Percentiles rank a stretch among this genome's conserved stretches.
Conservation (phyloP, 805 yeast species). For the Ogataea methanolica region DNA sequence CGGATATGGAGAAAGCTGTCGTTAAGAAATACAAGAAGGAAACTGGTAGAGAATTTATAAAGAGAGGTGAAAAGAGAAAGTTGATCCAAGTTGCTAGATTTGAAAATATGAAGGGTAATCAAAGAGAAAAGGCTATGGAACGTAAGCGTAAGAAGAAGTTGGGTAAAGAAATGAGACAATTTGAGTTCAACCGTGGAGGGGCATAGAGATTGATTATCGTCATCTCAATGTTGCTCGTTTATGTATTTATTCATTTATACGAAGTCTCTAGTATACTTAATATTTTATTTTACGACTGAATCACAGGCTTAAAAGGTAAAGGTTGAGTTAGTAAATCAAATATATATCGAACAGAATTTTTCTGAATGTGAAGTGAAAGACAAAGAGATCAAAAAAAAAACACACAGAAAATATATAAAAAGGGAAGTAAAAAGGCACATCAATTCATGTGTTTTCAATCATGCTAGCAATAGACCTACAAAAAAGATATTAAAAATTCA, state of each 20-base stretch:
- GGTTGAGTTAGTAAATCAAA: no score
- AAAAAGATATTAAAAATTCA: no score
- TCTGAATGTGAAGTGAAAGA: no score
- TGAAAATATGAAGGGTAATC: conserved; percentile 64
- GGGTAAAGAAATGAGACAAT: conserved; percentile 68
- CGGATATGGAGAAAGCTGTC: conserved; percentile 70
- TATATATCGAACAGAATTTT: no score
- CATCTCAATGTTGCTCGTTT: neutral
- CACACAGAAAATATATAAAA: no score
- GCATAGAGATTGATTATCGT: neutral
- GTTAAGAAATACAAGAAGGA: conserved; percentile 53
- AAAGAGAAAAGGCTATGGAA: conserved; percentile 78
- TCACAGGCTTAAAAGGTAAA: no score
- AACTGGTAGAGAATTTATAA: conserved; percentile 55
- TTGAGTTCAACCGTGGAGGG: conserved; percentile 20
- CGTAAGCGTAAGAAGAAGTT: conserved; percentile 81
- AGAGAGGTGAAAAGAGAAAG: conserved; percentile 66
- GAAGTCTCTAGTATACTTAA: no score
- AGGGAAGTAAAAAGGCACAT: no score
- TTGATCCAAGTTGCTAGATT: conserved; percentile 74
- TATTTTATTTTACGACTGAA: no score
- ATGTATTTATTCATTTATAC: neutral
- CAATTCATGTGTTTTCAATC: no score
- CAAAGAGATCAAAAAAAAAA: no score
- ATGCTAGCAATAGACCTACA: no score